Evolutionary conservation across 2,329 filamentous ascomycete genomes (phyloP).

Genomic region (Venturia nashicola): DNA sequence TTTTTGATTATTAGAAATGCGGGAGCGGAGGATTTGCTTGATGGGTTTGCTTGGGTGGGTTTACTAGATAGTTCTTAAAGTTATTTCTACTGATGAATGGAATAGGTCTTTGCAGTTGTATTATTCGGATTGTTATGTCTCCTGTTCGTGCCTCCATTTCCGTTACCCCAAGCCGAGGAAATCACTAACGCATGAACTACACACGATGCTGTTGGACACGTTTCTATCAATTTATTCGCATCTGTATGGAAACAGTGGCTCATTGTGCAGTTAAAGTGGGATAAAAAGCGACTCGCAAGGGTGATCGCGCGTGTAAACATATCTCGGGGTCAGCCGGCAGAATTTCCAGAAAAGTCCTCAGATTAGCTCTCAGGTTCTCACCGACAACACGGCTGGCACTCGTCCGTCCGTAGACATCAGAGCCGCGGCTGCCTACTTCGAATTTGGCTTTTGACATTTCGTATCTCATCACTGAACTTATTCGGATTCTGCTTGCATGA

Average conservation of each 20-base stretch:
- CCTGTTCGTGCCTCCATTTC: background rate
- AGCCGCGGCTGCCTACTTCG: slow-evolving; percentile 10
- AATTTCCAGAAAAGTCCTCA: slow-evolving; percentile 7
- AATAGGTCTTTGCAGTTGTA: background rate
- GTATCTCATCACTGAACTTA: slow-evolving; percentile 10
- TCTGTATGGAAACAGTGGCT: background rate
- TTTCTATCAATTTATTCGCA: background rate
- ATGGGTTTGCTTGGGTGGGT: background rate
- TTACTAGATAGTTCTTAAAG: background rate
- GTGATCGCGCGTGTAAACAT: background rate
- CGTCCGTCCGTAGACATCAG: background rate
- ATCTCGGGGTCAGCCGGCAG: background rate
- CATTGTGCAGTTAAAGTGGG: background rate
- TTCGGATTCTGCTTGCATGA: slow-evolving; percentile 2
- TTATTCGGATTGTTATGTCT: background rate
- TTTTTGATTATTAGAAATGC: background rate
- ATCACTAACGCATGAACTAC: too few relatives aligned
- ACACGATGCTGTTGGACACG: background rate
- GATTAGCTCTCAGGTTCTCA: slow-evolving; percentile 12
- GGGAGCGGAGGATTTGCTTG: background rate
- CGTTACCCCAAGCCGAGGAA: background rate
- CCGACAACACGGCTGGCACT: slow-evolving; percentile 7
- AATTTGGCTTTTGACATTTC: slow-evolving; percentile 11
- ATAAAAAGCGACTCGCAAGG: background rate
- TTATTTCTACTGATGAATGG: too few relatives aligned